Evolutionary conservation across 75 land plant species (phyloP), one percentile per base, ranked within the genome.

Genomic region (Cunninghamia lanceolata): DNA sequence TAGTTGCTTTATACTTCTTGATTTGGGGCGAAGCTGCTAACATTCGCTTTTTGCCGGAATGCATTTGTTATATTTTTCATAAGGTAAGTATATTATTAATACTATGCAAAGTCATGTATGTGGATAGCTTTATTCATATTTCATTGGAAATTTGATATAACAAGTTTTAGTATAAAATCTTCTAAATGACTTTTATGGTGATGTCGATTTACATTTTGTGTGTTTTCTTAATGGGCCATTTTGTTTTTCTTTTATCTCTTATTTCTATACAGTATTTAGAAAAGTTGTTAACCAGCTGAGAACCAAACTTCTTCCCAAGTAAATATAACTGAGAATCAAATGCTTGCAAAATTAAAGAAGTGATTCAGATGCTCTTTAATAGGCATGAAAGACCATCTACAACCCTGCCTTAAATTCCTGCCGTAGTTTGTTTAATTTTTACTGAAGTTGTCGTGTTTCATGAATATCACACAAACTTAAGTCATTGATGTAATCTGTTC

Each of bases 21-120:
- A 94, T 98, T 30, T 98, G 99, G 99, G 99, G 99, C 45, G 99
- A 98, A 90, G 99, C 99, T 86, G 96, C 99, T 2, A 98, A 98
- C 89, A 86, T 96, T 81, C 98, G 99, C 35, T 98, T 96, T 87
- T 87, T 95, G 89, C 99, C 99, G 7, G 99, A 98, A 79, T 98
- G 99, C 83, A 85, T 98, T 36, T 98, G 99, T 88, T 98, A 96
- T 86, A 92, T 98, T 52, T 96, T 95, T 85, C 99, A 98, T 89
- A 84, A 98, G 86, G 99, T 98, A 88, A 95, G 96, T 87, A 43
- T 14, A 68, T 84, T 16, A 34, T 53, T 83, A 39, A 38, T 43
- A 11, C 53, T n/a, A 80, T 28, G 30, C 15, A 43, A 43, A 80
- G 13, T 80, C 52, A 80, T 45, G 3, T 7, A n/a, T 45, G 34